Evolutionary conservation across 768 basidiomycete genomes (phyloP).

Genomic region (Strobilomyces echinocephalus): DNA sequence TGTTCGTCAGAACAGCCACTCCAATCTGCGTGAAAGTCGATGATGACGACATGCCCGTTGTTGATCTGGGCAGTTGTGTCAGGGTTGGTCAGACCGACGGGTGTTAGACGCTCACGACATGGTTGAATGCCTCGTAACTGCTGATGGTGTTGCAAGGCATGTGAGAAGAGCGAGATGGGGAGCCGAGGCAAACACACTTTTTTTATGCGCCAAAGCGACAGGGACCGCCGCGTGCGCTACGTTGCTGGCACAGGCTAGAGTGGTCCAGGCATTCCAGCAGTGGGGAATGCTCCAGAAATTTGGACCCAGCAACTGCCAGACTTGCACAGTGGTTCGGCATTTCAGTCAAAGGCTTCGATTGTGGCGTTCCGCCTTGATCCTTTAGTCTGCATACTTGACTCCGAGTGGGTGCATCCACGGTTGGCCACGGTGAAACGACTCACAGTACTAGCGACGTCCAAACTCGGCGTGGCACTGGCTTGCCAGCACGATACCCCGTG

Average conservation of each 20-base stretch:
- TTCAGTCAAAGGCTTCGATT: too few relatives aligned
- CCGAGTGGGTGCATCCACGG: too few relatives aligned
- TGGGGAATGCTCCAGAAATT: not conserved
- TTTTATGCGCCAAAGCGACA: not conserved
- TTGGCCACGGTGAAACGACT: not conserved
- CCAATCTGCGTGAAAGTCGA: constrained; percentile 21
- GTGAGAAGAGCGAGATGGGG: too few relatives aligned
- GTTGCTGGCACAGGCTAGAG: not conserved
- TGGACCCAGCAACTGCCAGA: not conserved
- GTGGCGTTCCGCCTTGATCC: not conserved
- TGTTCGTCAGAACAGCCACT: constrained; percentile 4
- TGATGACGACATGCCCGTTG: constrained; percentile 21
- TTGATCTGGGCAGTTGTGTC: constrained; percentile 15
- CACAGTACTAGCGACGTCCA: too few relatives aligned
- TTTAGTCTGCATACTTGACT: not conserved
- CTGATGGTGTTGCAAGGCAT: constrained; percentile 18
- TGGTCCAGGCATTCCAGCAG: not conserved
- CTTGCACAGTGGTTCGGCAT: too few relatives aligned
- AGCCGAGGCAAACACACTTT: not conserved
- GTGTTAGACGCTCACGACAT: constrained; percentile 10
- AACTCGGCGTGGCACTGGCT: too few relatives aligned
- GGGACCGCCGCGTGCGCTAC: not conserved
- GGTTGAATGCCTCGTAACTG: constrained; percentile 16
- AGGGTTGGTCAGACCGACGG: not conserved
- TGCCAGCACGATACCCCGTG: not conserved